These are phyloP conservation scores for Strobilomyces dryophilus DNA, from an alignment of 768 basidiomycete genomes.

Conservation along the genomic window DNA sequence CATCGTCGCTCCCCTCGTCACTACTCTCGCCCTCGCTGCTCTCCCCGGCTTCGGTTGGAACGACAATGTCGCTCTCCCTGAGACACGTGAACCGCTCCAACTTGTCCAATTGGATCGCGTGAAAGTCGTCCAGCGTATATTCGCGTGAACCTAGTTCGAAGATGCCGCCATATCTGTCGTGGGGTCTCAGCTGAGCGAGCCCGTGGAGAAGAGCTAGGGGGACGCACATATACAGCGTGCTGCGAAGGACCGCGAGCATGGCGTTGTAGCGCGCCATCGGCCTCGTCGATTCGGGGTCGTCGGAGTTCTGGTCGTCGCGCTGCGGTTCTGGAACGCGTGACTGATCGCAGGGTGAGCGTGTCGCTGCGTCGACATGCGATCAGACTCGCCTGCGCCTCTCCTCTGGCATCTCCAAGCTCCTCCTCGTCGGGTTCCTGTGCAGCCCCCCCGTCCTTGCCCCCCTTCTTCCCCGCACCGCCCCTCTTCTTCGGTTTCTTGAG, in stretches of 20 bases:
- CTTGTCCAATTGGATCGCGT: slow-evolving; percentile 78
- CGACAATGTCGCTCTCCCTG: slow-evolving; percentile 58
- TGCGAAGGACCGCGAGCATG: slow-evolving; percentile 81
- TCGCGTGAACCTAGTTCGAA: slow-evolving; percentile 79
- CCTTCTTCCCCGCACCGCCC: slow-evolving; percentile 40
- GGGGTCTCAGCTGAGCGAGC: too few species aligned
- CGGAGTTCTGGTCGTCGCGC: slow-evolving; percentile 41
- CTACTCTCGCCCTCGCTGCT: slow-evolving; percentile 61
- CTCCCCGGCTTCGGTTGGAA: slow-evolving; percentile 58
- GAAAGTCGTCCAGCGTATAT: slow-evolving; percentile 88
- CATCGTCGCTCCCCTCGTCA: slow-evolving; percentile 53
- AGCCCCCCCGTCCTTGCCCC: slow-evolving; percentile 12
- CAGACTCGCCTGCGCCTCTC: slow-evolving; percentile 7
- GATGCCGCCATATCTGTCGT: slow-evolving; percentile 24
- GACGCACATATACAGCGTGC: slow-evolving; percentile 75
- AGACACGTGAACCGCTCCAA: slow-evolving; percentile 74
- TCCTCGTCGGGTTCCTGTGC: slow-evolving; percentile 1
- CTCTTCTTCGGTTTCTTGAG: slow-evolving; percentile 52
- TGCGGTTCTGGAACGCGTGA: background rate
- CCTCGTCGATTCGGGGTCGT: slow-evolving; percentile 60
- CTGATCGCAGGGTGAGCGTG: background rate
- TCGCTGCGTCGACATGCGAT: background rate
- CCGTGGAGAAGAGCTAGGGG: too few species aligned
- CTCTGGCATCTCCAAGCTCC: slow-evolving; percentile 8
- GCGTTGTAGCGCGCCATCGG: slow-evolving; percentile 81